Percentiles rank a stretch among this genome's conserved stretches.
Conservation (phyloP, 2,329 filamentous ascomycete species). For the Trichoderma sp. region DNA sequence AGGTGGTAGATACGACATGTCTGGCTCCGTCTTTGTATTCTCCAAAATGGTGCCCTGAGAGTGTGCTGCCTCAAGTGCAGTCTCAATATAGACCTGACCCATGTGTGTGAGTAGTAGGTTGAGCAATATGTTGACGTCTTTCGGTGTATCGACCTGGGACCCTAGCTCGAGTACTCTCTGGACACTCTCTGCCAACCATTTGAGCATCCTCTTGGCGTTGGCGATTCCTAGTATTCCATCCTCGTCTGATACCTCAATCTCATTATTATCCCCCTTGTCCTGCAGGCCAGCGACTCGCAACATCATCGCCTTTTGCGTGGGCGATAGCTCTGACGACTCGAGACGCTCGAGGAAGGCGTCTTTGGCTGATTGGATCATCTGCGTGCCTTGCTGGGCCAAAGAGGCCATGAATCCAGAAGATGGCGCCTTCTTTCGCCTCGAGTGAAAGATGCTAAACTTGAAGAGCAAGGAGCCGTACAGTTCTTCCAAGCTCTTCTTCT, state of each 20-base stretch:
- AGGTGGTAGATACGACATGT: slow-evolving; percentile 76
- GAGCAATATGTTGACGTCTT: slow-evolving; percentile 83
- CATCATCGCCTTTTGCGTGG: slow-evolving; percentile 87
- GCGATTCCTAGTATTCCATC: slow-evolving; percentile 78
- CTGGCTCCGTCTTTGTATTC: slow-evolving; percentile 76
- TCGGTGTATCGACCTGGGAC: slow-evolving; percentile 81
- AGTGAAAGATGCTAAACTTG: slow-evolving; percentile 96
- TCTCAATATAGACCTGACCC: slow-evolving; percentile 76
- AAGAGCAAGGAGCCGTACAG: slow-evolving; percentile 88
- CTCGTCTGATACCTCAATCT: slow-evolving; percentile 86
- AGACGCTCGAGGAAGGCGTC: slow-evolving; percentile 88
- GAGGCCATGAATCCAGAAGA: slow-evolving; percentile 91
- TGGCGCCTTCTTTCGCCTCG: slow-evolving; percentile 78
- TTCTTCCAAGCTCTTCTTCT: slow-evolving; percentile 69
- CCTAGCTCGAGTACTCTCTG: slow-evolving; percentile 88
- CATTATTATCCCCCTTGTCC: slow-evolving; percentile 71
- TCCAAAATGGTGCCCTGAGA: slow-evolving; percentile 77
- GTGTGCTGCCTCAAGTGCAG: slow-evolving; percentile 63
- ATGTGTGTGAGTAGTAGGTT: slow-evolving; percentile 81
- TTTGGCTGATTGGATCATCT: slow-evolving; percentile 81
- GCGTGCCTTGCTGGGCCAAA: slow-evolving; percentile 82
- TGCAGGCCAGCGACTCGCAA: slow-evolving; percentile 83
- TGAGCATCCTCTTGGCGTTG: slow-evolving; percentile 97
- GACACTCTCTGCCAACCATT: slow-evolving; percentile 94
- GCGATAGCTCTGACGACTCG: slow-evolving; percentile 82